A percentile compares a stretch with the other conserved stretches of the same genome.
Evolutionary conservation across 345 rosid genomes (phyloP).

Genomic region (Rhodomyrtus tomentosa): DNA sequence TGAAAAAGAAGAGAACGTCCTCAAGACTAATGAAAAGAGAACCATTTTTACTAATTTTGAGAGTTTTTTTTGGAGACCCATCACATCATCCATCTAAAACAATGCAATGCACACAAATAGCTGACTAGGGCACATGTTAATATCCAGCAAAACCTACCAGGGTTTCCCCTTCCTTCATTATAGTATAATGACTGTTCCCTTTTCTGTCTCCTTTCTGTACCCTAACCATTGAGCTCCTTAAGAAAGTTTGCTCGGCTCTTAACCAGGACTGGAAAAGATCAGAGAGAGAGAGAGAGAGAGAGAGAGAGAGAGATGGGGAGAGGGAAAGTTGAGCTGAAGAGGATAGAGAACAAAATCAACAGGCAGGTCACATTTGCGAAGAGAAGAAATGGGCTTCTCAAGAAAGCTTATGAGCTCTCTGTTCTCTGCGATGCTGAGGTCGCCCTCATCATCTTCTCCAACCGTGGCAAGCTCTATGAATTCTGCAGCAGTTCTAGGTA

Average conservation of each 20-base stretch:
- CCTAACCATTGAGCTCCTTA: background rate
- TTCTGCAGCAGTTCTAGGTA: background rate
- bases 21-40: background rate
- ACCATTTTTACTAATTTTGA: background rate
- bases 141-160: background rate
- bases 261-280: background rate
- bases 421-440: background rate
- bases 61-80: background rate
- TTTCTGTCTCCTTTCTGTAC: background rate
- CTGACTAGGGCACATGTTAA: background rate
- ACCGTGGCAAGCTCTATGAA: background rate
- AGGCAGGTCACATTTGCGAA: background rate
- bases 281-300: background rate
- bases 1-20: background rate
- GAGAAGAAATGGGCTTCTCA: background rate
- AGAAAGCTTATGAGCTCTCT: background rate
- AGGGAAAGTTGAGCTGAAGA: background rate
- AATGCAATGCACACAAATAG: background rate
- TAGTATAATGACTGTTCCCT: background rate
- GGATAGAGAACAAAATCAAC: background rate
- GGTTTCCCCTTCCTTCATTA: background rate
- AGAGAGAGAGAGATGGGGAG: background rate
- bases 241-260: background rate
- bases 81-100: background rate
- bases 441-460: background rate